Evolutionary conservation across 2,329 filamentous ascomycete species (phyloP), one percentile per base, ranked within the genome.

Genomic region (Aspergillus oerlinghausenensis): DNA sequence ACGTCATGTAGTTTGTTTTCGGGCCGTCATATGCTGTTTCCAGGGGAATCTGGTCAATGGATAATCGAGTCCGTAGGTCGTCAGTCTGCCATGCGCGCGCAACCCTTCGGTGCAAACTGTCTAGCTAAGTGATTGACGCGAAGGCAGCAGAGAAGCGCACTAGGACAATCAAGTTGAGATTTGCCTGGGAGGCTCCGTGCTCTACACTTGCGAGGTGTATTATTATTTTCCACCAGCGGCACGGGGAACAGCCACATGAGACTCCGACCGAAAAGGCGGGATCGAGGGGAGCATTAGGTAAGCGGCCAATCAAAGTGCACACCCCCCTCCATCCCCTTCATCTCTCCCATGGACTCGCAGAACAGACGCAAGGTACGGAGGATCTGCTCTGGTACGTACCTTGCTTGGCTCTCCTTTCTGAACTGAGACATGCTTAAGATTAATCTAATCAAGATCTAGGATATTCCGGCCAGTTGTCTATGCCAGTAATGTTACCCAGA

Each of bases 161-260:
- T 40, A 35, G 14, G 19, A 45, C 48, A 50, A 40, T 17, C 19
- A 23, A 47, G 4, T 47, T 23, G 43, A 47, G 43, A 14, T 14
- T 23, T 47, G 43, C n/a, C 40, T 23, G n/a, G 40, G 40, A 43
- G 40, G 21, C 40, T 43, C n/a, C 3, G 40, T 43, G n/a, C 23
- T 25, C 43, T 47, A 3, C 21, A 35, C 32, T 17, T 17, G 32
- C 5, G 32, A 38, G 32, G 14, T 3, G 32, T n/a, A 38, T 17
- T 38, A 25, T 29, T 51, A 60, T 57, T 56, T 60, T 56, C 49
- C 60, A 42, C 49, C 60, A 42, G 59, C 53, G 59, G 54, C 61
- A 67, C 65, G 63, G 61, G 63, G 64, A 67, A 70, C 67, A 69
- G 69, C 68, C 69, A 70, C 69, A 59, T 68, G 63, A 65, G 61